A percentile compares a stretch with the other conserved stretches of the same genome.
Evolutionary conservation across 75 land plant species (phyloP).

Genomic region (Cupressus sempervirens): DNA sequence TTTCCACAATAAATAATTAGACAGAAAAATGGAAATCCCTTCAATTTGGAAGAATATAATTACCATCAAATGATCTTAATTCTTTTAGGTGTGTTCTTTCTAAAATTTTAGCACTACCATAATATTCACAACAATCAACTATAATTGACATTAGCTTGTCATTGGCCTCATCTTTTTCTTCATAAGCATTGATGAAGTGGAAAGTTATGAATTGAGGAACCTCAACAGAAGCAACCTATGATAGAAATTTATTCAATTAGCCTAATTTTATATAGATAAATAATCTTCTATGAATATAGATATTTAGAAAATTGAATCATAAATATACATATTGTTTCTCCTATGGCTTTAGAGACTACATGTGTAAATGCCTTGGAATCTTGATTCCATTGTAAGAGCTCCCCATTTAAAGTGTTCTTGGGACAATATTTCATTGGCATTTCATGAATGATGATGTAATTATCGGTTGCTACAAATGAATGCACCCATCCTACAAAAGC

Average conservation of each 20-base stretch:
- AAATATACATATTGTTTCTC: constrained; percentile 47
- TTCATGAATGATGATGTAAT: constrained; percentile 63
- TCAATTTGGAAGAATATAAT: constrained; percentile 65
- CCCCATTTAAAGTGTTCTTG: constrained; percentile 51
- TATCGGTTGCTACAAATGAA: constrained; percentile 70
- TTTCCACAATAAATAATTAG: neutral
- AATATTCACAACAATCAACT: constrained; percentile 80
- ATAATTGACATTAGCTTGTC: constrained; percentile 46
- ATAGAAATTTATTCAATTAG: neutral
- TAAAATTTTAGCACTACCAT: constrained; percentile 44
- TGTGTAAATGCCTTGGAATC: constrained; percentile 63
- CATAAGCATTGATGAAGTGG: constrained; percentile 88
- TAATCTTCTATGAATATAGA: neutral
- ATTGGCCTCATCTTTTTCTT: constrained; percentile 46
- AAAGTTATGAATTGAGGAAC: constrained; percentile 70
- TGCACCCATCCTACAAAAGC: constrained; percentile 81
- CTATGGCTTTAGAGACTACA: constrained; percentile 60
- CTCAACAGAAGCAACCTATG: constrained; percentile 67
- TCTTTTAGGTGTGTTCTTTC: constrained; percentile 47
- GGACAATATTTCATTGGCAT: constrained; percentile 72
- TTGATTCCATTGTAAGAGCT: constrained; percentile 79
- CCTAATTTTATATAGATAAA: neutral
- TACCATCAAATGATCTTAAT: constrained; percentile 42
- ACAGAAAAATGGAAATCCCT: constrained; percentile 22
- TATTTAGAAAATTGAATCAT: neutral